Evolutionary conservation across 1,284 basidiomycete genomes (phyloP), one percentile per base, ranked within the genome.

Genomic region (Tylopilus sp.): DNA sequence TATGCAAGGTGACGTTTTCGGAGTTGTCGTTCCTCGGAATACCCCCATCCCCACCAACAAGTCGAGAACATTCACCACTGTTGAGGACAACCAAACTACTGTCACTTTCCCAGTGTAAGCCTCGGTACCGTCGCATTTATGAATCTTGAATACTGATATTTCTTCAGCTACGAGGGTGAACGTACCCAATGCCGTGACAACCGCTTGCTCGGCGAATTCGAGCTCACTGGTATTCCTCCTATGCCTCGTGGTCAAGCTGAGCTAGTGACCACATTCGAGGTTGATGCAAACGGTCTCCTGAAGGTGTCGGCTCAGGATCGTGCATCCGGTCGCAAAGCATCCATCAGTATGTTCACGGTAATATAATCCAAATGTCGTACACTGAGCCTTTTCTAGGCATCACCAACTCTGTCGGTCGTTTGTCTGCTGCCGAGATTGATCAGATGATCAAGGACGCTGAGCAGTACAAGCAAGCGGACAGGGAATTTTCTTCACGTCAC

Each of bases 381-480:
- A 52, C 41, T 66, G 15, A 67, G 6, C 23, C n/a, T 53, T 46
- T 18, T 49, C 8, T 52, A 88, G 84, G 84, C 74, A 92, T 94
- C 71, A 92, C 89, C 70, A 94, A 93, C 82, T 96, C 93, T 51
- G 93, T 96, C 66, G 94, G 94, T 59, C 92, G 94, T 75, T 82
- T 97, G 60, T 96, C 93, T 38, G 82, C 86, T 42, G 89, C 84
- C 58, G 94, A 97, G 81, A 97, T 97, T 59, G 91, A 94, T 64
- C 90, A 95, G 74, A 97, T 97, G 95, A 94, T 97, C 79, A 92
- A 93, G 78, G 92, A 97, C 67, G 94, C 94, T 52, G 93, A 97
- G 72, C 87, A 92, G 70, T 97, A 84, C 85, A 94, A 93, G 80
- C 84, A 86, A 69, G 91, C 91, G 48, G 95, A 97, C 84, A 93